Percentiles rank a stretch among this genome's conserved stretches.
phyloP scores from a whole-genome alignment of 805 yeast genomes.

The Zygoascus bituminiphila region DNA sequence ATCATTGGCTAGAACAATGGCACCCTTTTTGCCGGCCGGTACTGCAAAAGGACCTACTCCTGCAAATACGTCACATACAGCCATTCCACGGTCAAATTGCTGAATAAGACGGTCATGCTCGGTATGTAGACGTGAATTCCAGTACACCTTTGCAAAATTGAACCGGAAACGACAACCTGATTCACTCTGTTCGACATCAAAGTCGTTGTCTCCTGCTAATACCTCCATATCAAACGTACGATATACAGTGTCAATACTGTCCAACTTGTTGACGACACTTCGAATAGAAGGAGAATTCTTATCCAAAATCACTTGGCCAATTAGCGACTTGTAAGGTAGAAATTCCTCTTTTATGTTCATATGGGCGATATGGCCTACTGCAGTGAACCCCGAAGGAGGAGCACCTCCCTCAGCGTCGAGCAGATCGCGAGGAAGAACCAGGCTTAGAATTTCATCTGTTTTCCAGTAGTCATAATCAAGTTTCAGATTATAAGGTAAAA shows the following conservation, averaged over 20 bases:
- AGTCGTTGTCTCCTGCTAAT: constrained; percentile 68
- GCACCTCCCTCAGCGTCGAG: constrained; percentile 40
- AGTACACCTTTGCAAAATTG: constrained; percentile 89
- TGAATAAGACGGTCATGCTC: constrained; percentile 80
- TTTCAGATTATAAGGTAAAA: constrained; percentile 45
- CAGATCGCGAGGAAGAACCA: constrained; percentile 66
- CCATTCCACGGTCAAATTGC: constrained; percentile 52
- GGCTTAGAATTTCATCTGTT: constrained; percentile 72
- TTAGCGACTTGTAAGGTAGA: constrained; percentile 68
- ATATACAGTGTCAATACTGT: constrained; percentile 76
- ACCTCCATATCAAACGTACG: constrained; percentile 93
- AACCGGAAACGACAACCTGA: constrained; percentile 77
- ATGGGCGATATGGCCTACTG: constrained; percentile 95
- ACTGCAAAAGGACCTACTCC: constrained; percentile 98
- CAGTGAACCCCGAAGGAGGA: constrained; percentile 83
- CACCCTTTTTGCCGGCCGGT: constrained; percentile 84
- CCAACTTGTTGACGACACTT: constrained; percentile 89
- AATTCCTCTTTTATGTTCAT: constrained; percentile 76
- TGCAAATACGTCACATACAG: constrained; percentile 92
- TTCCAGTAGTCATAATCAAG: constrained; percentile 79
- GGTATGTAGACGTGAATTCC: constrained; percentile 92
- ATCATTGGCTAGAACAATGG: constrained; percentile 83
- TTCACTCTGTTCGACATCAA: constrained; percentile 78
- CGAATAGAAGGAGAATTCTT: constrained; percentile 63
- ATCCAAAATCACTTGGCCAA: constrained; percentile 86